phyloP scores from a whole-genome alignment of 2,329 filamentous ascomycete genomes.

The Neopestalotiopsis rosae region DNA sequence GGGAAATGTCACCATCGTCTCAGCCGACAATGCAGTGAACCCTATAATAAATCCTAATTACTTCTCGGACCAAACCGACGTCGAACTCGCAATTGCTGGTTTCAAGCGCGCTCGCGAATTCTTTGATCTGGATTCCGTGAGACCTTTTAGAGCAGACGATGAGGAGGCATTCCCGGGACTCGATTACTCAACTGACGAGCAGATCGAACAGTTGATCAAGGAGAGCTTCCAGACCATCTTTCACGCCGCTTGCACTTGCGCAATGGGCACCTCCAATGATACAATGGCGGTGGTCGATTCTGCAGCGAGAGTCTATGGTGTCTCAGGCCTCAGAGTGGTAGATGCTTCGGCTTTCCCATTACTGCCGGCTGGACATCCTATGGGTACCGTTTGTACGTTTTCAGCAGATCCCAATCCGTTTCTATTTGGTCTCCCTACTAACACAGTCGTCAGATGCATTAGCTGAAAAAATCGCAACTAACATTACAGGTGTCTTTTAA shows the following conservation, averaged over 20 bases:
- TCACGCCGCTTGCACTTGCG: neutral
- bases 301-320: neutral
- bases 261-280: neutral
- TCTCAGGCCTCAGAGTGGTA: neutral
- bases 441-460: too few species aligned
- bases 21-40: conserved; percentile 34
- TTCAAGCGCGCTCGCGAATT: neutral
- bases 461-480: too few species aligned
- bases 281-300: neutral
- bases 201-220: too few species aligned
- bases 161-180: too few species aligned
- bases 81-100: conserved; percentile 41
- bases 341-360: neutral
- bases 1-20: conserved; percentile 43
- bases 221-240: neutral
- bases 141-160: too few species aligned
- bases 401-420: too few species aligned
- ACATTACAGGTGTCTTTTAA: too few species aligned
- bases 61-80: conserved; percentile 42
- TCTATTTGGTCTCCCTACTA: too few species aligned
- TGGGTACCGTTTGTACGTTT: too few species aligned
- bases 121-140: too few species aligned
- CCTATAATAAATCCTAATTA: conserved; percentile 47
- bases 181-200: too few species aligned
- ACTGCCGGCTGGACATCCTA: neutral